Evolutionary conservation across 805 yeast species (phyloP), one percentile per base, ranked within the genome.

Genomic region (Hanseniaspora nectarophila): DNA sequence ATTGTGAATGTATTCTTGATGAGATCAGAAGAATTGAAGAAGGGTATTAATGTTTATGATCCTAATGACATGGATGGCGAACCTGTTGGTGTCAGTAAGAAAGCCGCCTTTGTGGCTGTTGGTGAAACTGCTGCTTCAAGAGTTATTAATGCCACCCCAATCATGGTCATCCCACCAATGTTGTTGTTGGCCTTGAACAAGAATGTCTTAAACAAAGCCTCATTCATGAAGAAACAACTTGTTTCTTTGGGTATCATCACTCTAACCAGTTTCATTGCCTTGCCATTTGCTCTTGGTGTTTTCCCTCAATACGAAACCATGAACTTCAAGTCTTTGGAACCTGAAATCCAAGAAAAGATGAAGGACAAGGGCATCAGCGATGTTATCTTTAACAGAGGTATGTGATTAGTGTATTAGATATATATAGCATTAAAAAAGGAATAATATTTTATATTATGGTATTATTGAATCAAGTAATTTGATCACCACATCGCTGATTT

Each of bases 61-160:
- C 65, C 74, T 35, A 80, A 86, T 32, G 43, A 49, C 28, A 49
- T 49, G 53, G 53, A 49, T 34, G 77, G 80, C 37, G 81, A 80
- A 32, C 73, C 77, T 31, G 79, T 80, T 12, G 92, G 92, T 7
- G 72, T 70, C 28, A 88, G 97, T 6, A 80, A 84, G 64, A 77
- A 73, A 32, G 98, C 98, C 16, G 99, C 99, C 0, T 63, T 78
- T 45, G 74, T 81, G 56, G 99, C 99, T 0, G 98, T 92, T 43
- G 96, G 95, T 23, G 97, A 92, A 68, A 92, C 99, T 10, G 97
- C 97, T 2, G 80, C 89, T 31, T 85, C 95, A 42, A 74, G 99
- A 63, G 95, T 92, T 43, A 84, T 90, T 59, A 92, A 88, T 61
- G 97, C 97, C 16, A 85, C 98, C 0, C 99, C 99, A 18, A 77